Percentiles rank a stretch among this genome's conserved stretches.
Evolutionary conservation across 257 asterid species (phyloP).

Genomic region (Solanum chilense): DNA sequence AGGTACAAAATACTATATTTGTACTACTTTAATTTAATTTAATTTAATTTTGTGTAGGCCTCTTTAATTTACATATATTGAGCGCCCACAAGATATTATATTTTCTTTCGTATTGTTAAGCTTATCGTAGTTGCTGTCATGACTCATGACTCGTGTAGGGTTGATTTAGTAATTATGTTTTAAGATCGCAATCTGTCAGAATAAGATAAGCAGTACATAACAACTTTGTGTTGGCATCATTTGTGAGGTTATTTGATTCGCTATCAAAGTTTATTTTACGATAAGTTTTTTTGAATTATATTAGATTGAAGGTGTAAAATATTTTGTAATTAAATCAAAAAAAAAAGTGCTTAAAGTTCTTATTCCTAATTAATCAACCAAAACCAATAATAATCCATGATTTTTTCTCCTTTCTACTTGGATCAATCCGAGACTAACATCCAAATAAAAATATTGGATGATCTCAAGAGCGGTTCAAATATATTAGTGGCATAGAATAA

Average conservation of each 20-base stretch:
- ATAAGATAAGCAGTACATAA: background rate
- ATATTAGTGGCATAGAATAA: too few relatives aligned
- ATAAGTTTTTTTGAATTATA: too few relatives aligned
- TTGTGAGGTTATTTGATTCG: background rate
- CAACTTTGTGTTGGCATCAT: background rate
- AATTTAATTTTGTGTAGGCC: background rate
- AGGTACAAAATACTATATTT: background rate
- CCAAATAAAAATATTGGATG: background rate
- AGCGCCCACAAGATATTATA: background rate
- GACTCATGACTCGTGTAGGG: background rate
- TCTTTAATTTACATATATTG: background rate
- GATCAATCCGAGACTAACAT: background rate
- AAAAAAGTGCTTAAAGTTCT: background rate
- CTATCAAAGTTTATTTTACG: too few relatives aligned
- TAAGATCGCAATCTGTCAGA: background rate
- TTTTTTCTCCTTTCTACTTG: background rate
- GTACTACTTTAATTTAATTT: background rate
- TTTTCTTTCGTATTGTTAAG: background rate
- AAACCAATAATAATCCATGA: background rate
- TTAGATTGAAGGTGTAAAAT: too few relatives aligned
- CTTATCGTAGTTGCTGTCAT: background rate
- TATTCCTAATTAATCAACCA: background rate
- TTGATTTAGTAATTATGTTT: background rate
- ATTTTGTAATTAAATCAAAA: too few relatives aligned
- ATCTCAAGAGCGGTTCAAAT: background rate